Evolutionary conservation across 805 yeast genomes (phyloP), one percentile per base, ranked within the genome.

Genomic region (Barnettozyma pratensis): DNA sequence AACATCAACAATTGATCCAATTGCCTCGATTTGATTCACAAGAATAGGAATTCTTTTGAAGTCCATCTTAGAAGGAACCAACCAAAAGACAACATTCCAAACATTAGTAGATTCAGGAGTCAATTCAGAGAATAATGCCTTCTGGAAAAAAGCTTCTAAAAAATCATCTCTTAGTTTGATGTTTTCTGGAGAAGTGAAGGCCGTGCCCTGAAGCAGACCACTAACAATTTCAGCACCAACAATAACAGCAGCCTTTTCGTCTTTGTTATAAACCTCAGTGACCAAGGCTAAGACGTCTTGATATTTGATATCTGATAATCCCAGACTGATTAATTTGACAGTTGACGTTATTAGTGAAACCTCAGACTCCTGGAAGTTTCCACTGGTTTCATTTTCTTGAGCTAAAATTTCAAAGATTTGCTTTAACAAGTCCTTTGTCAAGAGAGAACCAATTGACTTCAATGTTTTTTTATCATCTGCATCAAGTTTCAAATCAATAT

Each of bases 61-160:
- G 62, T 87, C 95, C 37, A 81, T 70, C 55, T 79, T 83, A 0
- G 80, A 64, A 0, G 89, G 85, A 1, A 81, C 59, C 86, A 89
- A 85, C 84, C 88, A 83, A 4, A 84, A 71, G 44, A 87, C 77
- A 0, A 88, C 76, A 35, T 74, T 73, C 97, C 97, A 94, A 38
- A 86, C 80, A 19, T 74, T 77, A 37, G 75, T 66, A 4, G 83
- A 84, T 32, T 90, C 94, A 4, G 89, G 95, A 1, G 87, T 77
- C 47, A 92, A 64, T 41, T 83, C 87, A 34, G 73, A 67, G 6
- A 71, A 68, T 34, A 88, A 70, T 5, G 82, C 73, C 0, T 61
- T 54, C 0, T 59, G 56, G 38, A 87, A 62, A 49, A 78, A 79
- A 1, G 51, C 55, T 1, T 72, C 58, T 26, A 85, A 58, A 45